Conservation (phyloP, 2,329 filamentous ascomycete species). For the Capronia coronata region DNA sequence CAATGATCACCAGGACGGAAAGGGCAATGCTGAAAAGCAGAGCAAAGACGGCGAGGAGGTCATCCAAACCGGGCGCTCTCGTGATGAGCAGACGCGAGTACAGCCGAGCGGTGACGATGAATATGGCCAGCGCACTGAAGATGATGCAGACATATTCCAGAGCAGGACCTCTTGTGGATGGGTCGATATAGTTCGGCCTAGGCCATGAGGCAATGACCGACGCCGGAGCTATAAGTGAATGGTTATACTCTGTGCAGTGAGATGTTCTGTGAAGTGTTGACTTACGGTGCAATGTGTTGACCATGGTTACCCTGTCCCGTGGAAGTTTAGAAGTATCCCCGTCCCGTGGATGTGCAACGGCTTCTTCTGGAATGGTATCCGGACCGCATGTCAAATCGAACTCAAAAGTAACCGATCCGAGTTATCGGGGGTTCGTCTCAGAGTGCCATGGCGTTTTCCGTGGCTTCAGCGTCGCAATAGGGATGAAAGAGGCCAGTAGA, state of each 20-base stretch:
- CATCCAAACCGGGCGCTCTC: constrained; percentile 24
- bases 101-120: constrained; percentile 27
- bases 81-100: constrained; percentile 31
- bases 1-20: constrained; percentile 23
- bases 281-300: constrained; percentile 24
- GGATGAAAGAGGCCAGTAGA: background rate
- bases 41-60: constrained; percentile 20
- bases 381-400: background rate
- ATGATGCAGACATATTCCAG: constrained; percentile 29
- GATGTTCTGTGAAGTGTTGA: background rate
- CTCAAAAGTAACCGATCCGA: background rate
- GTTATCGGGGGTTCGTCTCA: background rate
- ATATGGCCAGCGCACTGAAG: constrained; percentile 26
- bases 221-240: constrained; percentile 6
- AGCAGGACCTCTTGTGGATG: constrained; percentile 28
- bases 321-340: too few species aligned
- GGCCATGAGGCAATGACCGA: constrained; percentile 29
- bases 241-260: background rate
- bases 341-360: background rate
- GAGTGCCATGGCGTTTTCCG: background rate
- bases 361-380: background rate
- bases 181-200: constrained; percentile 32
- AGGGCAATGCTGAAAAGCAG: constrained; percentile 16
- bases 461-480: background rate
- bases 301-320: constrained; percentile 13